Evolutionary conservation across 352 stramenopile species (phyloP), one percentile per base, ranked within the genome.

Genomic region (Pythium periplocum): DNA sequence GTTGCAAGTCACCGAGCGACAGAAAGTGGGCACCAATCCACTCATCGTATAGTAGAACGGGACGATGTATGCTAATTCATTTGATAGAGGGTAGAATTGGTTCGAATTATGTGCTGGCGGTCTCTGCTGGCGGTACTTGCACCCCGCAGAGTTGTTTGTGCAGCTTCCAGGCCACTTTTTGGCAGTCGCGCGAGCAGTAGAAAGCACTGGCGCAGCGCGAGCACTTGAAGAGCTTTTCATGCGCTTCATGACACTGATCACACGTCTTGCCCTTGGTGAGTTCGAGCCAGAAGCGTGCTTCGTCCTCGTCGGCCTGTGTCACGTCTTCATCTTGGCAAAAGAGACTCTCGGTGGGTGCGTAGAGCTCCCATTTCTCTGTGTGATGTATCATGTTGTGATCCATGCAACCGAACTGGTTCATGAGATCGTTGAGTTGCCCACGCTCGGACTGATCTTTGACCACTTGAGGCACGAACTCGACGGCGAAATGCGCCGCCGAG

Each of bases 181-280:
- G 83, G 59, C 83, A 94, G 6, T 82, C 76, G n/a, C 80, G 72
- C 3, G 83, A 94, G 64, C 83, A 94, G 57, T 94, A 94, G 45
- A 75, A 72, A 12, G 73, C 79, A 26, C 85, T 71, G 1, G 69
- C 62, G 54, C 83, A 94, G 30, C 75, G 78, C 26, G 81, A 66
- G 59, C 83, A 94, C 30, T 63, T 63, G 35, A 73, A 64, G 4
- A 94, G 62, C 52, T 88, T 91, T 1, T 65, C 66, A 31, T 69
- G 63, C 10, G 63, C 63, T 39, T 51, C 56, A 43, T 87, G 69
- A 45, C 83, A 94, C 26, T 78, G 63, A 52, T 90, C 75, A 53
- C 83, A 94, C 3, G 69, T 73, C 57, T 84, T 84, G 46, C 68
- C 69, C 41, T 82, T 77, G 11, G 74, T 70, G 43, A 67, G 56